Base-by-base conservation (phyloP, 192 early-diverging fungal genomes). In the Dissophora globulifera region DNA sequence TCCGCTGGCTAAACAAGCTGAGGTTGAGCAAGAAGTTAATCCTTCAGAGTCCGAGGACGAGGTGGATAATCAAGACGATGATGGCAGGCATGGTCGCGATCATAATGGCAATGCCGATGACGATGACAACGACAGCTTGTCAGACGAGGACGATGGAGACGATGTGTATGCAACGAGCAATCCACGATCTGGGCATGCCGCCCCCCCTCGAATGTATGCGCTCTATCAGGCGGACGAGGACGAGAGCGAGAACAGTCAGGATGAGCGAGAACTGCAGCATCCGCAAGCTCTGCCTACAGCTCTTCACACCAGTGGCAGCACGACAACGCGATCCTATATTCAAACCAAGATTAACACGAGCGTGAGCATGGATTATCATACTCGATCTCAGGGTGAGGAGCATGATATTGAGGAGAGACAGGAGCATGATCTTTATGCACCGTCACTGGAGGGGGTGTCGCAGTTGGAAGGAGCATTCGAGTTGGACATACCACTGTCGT, bases 161-260 rank as follows among this genome's bases (percentile, higher is more conserved):
- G 47, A 43, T 6, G 51, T 17, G 35, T 38, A 38, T 38, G 35
- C 35, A 13, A 13, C 35, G 13, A 13, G 35, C 35, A 13, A 38
- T 38, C 19, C 54, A 10, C 7, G 22, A 30, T 1, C 50, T 33
- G 15, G 35, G 3, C 1, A 4, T 15, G 40, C 20, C 7, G 19
- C 65, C 3, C 22, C 54, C 7, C 20, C 58, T 33, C 38, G 63
- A 56, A 60, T 23, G 3, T 76, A 76, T 33, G 42, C 46, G 8
- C 42, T 65, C 5, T 66, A 61, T 17, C 33, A 66, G 22, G 45
- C 58, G 12, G 63, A 76, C 38, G 64, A 67, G 4, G 63, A 66
- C 0, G 58, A 63, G 3, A 56, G 51, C 16, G 63, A 62, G 4
- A 33, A 57, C 3, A 61, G 50, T 10, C 11, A 67, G 20, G 58